A percentile compares a stretch with the other conserved stretches of the same genome.
phyloP scores from a whole-genome alignment of 345 rosid species.

The rapeseed (Brassica napus) region DNA sequence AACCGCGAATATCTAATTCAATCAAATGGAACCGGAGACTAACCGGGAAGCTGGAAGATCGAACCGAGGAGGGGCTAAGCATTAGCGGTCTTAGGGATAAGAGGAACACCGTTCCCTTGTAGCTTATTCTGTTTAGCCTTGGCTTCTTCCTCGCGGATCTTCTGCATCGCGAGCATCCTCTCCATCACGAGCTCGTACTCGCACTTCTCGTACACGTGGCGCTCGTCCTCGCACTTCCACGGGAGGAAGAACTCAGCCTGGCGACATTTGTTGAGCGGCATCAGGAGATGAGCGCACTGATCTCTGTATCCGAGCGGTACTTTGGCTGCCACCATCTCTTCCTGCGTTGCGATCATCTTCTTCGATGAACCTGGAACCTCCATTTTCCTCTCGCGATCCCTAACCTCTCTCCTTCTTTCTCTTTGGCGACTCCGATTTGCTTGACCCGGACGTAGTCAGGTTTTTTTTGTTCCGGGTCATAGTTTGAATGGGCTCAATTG shows the following conservation, averaged over 20 bases:
- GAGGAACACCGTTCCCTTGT: slow-evolving; percentile 55
- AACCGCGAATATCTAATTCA: neutral
- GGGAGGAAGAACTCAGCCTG: slow-evolving; percentile 94
- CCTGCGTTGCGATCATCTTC: slow-evolving; percentile 97
- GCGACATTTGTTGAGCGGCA: slow-evolving; percentile 96
- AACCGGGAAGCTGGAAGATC: slow-evolving; percentile 33
- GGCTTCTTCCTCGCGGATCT: slow-evolving; percentile 86
- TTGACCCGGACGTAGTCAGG: slow-evolving; percentile 8
- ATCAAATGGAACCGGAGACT: slow-evolving; percentile 28
- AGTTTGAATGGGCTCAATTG: no score
- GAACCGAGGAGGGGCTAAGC: slow-evolving; percentile 45
- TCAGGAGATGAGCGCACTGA: slow-evolving; percentile 91
- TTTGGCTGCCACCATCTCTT: slow-evolving; percentile 84
- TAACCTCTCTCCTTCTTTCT: slow-evolving; percentile 10
- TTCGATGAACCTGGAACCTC: slow-evolving; percentile 87
- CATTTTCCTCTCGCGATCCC: slow-evolving; percentile 43
- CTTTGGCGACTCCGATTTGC: slow-evolving; percentile 15
- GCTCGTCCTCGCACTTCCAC: slow-evolving; percentile 95
- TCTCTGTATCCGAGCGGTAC: slow-evolving; percentile 86
- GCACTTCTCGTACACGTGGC: slow-evolving; percentile 95
- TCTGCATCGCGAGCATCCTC: slow-evolving; percentile 97
- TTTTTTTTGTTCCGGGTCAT: slow-evolving; percentile 28
- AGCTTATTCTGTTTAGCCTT: slow-evolving; percentile 51
- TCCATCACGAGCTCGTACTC: slow-evolving; percentile 99
- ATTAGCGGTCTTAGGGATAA: slow-evolving; percentile 83